Base-by-base conservation (phyloP, 352 stramenopile species). In the Saprolegnia parasitica region DNA sequence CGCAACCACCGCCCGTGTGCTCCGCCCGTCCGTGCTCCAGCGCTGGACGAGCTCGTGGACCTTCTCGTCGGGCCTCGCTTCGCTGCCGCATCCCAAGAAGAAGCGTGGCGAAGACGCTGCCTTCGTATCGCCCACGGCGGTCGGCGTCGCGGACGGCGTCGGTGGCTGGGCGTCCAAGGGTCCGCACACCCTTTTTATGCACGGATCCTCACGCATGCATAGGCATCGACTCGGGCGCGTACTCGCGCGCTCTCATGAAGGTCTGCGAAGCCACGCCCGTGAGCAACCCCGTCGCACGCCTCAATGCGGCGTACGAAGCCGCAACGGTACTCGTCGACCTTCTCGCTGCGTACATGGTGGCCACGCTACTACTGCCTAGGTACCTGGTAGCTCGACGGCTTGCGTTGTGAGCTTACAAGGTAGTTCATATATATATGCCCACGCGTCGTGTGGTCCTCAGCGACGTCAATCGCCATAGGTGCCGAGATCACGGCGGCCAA, bases 181-280 rank as follows among this genome's bases (percentile, higher is more conserved):
- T 91, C 49, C 26, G 32, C 35, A 9, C 16, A 9, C 16, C 9
- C 46, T 11, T 52, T 35, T 5, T 24, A 16, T 35, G 56, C 56
- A 42, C 13, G 5, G 9, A 5, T 16, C 67, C 47, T 39, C 5
- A 49, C 35, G 26, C 54, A 11, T 52, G 10, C 37, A 32, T 91
- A 84, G 88, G 87, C 24, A 83, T 96, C 49, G 88, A 96, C 72
- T 88, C 88, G 63, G 88, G 88, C 29, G 87, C 91, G 67, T 96
- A 95, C 76, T 92, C 86, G 50, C 88, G 88, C 35, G 87, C 76
- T 58, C 79, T 96, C 26, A 94, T 92, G 82, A 81, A 73, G 50
- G 54, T 72, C 0, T 70, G 62, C 29, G 62, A 63, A 23, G 61
- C 73, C n/a, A 72, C 65, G 29, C 68, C 73, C 23, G 65, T 73